Conservation (phyloP, 805 yeast genomes). For the Yarrowia sp. region DNA sequence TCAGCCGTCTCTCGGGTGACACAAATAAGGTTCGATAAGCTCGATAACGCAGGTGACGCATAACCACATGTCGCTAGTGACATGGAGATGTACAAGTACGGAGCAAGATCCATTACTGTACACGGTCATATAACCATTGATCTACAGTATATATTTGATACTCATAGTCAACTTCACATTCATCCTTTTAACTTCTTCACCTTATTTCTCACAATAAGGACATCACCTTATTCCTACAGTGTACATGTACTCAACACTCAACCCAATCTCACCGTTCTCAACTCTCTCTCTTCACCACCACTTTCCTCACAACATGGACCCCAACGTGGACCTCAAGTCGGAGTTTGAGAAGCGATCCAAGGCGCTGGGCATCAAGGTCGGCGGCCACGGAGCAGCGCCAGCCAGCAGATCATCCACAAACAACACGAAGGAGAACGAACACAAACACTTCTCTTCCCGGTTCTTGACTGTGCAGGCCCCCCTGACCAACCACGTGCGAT, state of each 20-base stretch:
- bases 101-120: too few species aligned
- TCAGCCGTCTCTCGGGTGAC: too few species aligned
- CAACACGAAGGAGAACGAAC: constrained; percentile 27
- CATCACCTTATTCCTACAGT: neutral
- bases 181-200: too few species aligned
- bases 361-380: constrained; percentile 29
- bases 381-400: neutral
- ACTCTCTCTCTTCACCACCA: constrained; percentile 12
- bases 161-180: too few species aligned
- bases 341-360: constrained; percentile 75
- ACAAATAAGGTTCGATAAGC: constrained; percentile 5
- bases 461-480: neutral
- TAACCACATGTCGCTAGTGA: constrained; percentile 4
- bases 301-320: constrained; percentile 12
- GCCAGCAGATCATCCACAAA: neutral
- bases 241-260: neutral
- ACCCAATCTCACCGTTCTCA: constrained; percentile 59
- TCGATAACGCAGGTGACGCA: constrained; percentile 18
- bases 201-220: too few species aligned
- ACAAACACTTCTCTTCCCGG: neutral
- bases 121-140: too few species aligned
- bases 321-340: constrained; percentile 18
- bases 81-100: too few species aligned
- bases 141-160: too few species aligned
- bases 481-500: constrained; percentile 12